A percentile compares a stretch with the other conserved stretches of the same genome.
phyloP scores from a whole-genome alignment of 495 filamentous ascomycete genomes.

The Penicillium cosmopolitanum region DNA sequence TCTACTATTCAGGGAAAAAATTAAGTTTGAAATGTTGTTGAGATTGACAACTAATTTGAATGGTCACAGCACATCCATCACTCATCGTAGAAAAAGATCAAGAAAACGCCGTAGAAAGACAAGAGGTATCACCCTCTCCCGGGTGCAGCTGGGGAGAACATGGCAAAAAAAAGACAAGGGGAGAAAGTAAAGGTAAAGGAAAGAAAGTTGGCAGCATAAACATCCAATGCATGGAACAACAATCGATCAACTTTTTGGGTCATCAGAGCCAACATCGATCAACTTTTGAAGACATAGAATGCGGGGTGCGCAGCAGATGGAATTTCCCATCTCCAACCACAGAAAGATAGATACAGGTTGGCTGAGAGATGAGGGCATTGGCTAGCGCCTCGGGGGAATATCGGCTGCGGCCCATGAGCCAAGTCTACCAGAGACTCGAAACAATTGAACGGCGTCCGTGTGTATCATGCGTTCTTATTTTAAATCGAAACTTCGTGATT shows the following conservation, averaged over 20 bases:
- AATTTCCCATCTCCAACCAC: not conserved
- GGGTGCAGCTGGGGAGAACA: constrained; percentile 6
- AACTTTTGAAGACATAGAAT: constrained; percentile 16
- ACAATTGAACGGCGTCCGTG: constrained; percentile 28
- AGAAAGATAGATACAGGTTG: not conserved
- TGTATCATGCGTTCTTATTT: constrained; percentile 31
- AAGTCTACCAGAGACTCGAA: constrained; percentile 34
- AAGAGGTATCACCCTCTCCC: constrained; percentile 26
- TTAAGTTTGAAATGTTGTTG: constrained; percentile 17
- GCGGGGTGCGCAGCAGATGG: constrained; percentile 6
- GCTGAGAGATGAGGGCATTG: not conserved
- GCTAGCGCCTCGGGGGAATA: not conserved
- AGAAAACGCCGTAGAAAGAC: constrained; percentile 20
- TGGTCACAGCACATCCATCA: constrained; percentile 15
- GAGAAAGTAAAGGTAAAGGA: constrained; percentile 11
- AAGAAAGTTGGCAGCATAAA: constrained; percentile 12
- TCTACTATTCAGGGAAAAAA: not conserved
- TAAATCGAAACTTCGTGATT: constrained; percentile 30
- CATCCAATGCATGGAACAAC: constrained; percentile 18
- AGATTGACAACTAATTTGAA: not conserved
- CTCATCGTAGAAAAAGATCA: constrained; percentile 16
- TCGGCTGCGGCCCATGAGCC: constrained; percentile 10
- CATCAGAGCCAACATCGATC: constrained; percentile 19
- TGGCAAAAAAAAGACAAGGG: constrained; percentile 17
- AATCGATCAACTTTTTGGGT: constrained; percentile 28